Evolutionary conservation across 768 basidiomycete genomes (phyloP), one percentile per base, ranked within the genome.

Genomic region (Lentinula detonsa): DNA sequence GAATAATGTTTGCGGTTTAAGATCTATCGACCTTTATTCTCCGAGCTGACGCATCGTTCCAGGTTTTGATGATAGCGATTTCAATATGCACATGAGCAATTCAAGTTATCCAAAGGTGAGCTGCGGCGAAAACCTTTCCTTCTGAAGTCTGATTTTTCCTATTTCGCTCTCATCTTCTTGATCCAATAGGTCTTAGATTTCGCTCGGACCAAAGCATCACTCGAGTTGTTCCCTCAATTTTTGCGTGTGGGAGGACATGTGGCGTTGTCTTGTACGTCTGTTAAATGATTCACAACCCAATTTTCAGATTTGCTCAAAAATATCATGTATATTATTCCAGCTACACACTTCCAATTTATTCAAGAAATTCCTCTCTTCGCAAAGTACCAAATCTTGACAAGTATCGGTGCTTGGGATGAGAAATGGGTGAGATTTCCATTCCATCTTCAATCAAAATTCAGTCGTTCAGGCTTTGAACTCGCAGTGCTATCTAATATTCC

Each of bases 71-170:
- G 91, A 92, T 48, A 79, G 81, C 46, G 91, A 93, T 71, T 86
- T 85, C 67, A 84, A 89, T 68, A 70, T 80, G 15, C 91, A 93
- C 67, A 76, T 93, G 62, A 91, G 88, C 69, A 93, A 93, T 68
- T 91, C 90, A 0, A 86, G 84, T 58, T 93, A 93, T 64, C 81
- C 88, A 5, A 91, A 90, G 78, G 87, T 83, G n/a, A 73, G n/a
- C 31, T n/a, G 37, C 23, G 2, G 16, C 54, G 18, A 13, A 10
- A 3, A 35, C 6, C 4, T 10, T 31, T 23, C 23, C 18, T 15
- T 13, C 23, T n/a, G 15, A 10, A 18, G 33, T 7, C 31, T 37
- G n/a, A 15, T 18, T 50, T 28, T 28, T 28, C 28, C 28, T 28
- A 28, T 28, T 4, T 7, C 21, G 1, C 48, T 21, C 7, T 15